Base-by-base conservation (phyloP, 352 stramenopile species). In the Globisporangium radiosum region DNA sequence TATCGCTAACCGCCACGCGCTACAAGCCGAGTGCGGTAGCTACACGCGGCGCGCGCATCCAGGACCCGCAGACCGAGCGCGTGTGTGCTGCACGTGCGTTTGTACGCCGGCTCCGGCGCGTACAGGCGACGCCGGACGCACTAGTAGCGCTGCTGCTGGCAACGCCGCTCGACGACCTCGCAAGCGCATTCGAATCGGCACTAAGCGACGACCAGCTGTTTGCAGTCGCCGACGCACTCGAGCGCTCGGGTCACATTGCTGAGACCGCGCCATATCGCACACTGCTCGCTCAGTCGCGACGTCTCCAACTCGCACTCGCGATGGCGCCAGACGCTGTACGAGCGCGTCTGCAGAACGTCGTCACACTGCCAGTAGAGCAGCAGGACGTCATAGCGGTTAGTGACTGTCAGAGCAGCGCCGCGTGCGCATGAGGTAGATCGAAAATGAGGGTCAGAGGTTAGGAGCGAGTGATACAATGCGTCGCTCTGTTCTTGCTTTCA, bases 131-230 rank as follows among this genome's bases (percentile, higher is more conserved):
- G 9, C 42, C 25, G 2, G 43, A 25, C 42, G 45, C 37, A 6
- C 17, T 64, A 17, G 36, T 10, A 3, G 52, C 54, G 8, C 19
- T 67, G 38, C 49, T 67, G n/a, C 9, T 64, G 25, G 33, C 14
- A 11, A 59, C 61, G 15, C 9, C 56, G 8, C 14, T 43, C 38
- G 19, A 5, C 15, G 37, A 15, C 7, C 33, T 67, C 19, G 33
- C 14, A 19, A 8, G 47, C 7, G 56, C 61, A 10, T 51, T 67
- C 17, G 52, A 58, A 9, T 47, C 44, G 0, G 54, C 61, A 1
- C 51, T 67, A 6, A 39, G 52, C 6, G 61, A 67, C 15, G 57
- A 63, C 19, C 61, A 59, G 13, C 56, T 64, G 11, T 51, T 63
- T 5, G 11, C 44, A 1, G 19, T 67, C 19, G 54, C 64, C 14